Evolutionary conservation across 2,329 filamentous ascomycete genomes (phyloP).

Genomic region (Penicillium psychrosexuale): DNA sequence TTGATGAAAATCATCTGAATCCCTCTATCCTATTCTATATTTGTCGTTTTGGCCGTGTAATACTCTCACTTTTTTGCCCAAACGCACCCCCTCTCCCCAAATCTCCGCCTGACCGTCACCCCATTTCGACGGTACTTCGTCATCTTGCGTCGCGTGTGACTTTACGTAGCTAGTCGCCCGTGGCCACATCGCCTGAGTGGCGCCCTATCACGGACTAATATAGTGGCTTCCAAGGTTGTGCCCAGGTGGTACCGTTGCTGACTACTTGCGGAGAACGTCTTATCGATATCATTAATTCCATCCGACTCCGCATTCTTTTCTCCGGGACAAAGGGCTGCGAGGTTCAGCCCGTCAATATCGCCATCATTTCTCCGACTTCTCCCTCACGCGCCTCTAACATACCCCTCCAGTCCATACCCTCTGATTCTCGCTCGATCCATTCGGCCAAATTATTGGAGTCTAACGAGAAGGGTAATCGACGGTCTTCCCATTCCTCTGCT

Average conservation of each 20-base stretch:
- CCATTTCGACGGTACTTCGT: slow-evolving; percentile 5
- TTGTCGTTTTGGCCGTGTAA: neutral
- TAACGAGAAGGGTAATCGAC: slow-evolving; percentile 50
- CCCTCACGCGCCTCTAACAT: slow-evolving; percentile 72
- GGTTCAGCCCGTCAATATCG: slow-evolving; percentile 69
- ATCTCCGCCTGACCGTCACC: slow-evolving; percentile 3
- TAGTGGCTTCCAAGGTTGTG: neutral
- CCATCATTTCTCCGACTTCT: slow-evolving; percentile 77
- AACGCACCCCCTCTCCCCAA: neutral
- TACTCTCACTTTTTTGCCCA: slow-evolving; percentile 2
- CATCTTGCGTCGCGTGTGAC: slow-evolving; percentile 19
- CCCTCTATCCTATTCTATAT: neutral
- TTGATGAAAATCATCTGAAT: neutral
- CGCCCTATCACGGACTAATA: slow-evolving; percentile 3
- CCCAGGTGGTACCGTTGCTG: neutral
- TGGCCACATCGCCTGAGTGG: slow-evolving; percentile 13
- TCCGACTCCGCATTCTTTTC: slow-evolving; percentile 5
- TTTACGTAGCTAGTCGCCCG: slow-evolving; percentile 7
- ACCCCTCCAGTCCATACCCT: slow-evolving; percentile 70
- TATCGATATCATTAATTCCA: slow-evolving; percentile 5
- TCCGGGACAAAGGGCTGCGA: slow-evolving; percentile 59
- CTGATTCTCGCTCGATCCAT: slow-evolving; percentile 30
- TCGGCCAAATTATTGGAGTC: slow-evolving; percentile 37
- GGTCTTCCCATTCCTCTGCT: slow-evolving; percentile 50
- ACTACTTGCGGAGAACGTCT: slow-evolving; percentile 8